These are phyloP conservation scores for Trichoderma reesei DNA, from an alignment of 495 filamentous ascomycete species.

Conservation along the genomic window DNA sequence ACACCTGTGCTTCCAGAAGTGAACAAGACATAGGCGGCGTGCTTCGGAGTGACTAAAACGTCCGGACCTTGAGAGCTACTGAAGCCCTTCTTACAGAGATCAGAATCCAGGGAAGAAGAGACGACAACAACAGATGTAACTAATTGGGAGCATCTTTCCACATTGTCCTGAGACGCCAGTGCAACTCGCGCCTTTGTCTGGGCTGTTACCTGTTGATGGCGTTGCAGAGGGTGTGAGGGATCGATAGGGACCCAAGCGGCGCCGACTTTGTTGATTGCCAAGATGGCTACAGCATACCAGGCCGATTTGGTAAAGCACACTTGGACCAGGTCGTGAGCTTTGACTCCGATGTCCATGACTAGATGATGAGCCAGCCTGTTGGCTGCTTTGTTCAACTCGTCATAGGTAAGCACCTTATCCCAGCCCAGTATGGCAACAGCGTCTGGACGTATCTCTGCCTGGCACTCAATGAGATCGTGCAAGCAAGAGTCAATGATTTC, in stretches of 20 bases:
- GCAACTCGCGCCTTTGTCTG: background rate
- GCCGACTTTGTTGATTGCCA: slow-evolving; percentile 24
- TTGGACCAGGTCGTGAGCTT: slow-evolving; percentile 38
- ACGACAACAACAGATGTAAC: background rate
- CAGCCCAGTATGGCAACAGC: slow-evolving; percentile 27
- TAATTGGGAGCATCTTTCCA: background rate
- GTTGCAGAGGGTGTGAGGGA: background rate
- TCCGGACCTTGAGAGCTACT: background rate
- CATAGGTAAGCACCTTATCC: slow-evolving; percentile 47
- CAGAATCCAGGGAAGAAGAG: background rate
- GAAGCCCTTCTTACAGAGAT: background rate
- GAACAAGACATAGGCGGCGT: background rate
- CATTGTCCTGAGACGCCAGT: background rate
- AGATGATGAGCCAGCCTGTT: slow-evolving; percentile 34
- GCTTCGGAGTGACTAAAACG: slow-evolving; percentile 10
- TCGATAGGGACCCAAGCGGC: background rate
- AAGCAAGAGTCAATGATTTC: slow-evolving; percentile 17
- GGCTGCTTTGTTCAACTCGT: slow-evolving; percentile 36
- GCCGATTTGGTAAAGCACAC: slow-evolving; percentile 36
- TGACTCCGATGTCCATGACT: slow-evolving; percentile 31
- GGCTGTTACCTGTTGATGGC: background rate
- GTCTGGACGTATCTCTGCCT: slow-evolving; percentile 14
- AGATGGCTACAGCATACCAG: slow-evolving; percentile 33
- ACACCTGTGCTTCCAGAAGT: slow-evolving; percentile 4
- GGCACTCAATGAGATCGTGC: slow-evolving; percentile 18